phyloP scores from a whole-genome alignment of 306 rosid species.

The Quercus glauca region DNA sequence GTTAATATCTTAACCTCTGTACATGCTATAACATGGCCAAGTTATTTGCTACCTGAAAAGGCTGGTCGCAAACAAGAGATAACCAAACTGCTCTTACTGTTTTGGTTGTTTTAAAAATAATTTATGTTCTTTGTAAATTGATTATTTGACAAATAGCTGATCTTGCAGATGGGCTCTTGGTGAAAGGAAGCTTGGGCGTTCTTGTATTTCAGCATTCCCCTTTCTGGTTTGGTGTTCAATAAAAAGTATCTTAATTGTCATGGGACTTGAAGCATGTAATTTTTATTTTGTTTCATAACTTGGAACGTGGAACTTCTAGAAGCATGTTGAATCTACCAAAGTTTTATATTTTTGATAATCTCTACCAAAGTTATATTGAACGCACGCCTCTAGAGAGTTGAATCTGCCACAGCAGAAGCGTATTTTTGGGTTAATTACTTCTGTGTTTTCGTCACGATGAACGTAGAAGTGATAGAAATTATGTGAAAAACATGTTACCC shows the following conservation, averaged over 20 bases:
- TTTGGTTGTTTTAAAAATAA: not conserved
- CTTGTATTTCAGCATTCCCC: constrained; percentile 5
- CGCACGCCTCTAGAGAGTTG: too few species aligned
- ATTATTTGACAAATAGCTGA: constrained; percentile 10
- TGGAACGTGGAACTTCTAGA: not conserved
- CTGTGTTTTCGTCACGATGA: too few species aligned
- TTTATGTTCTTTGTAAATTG: constrained; percentile 10
- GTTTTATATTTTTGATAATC: too few species aligned
- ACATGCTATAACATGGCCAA: not conserved
- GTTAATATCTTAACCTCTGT: not conserved
- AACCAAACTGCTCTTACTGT: not conserved
- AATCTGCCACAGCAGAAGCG: too few species aligned
- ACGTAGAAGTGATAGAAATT: too few species aligned
- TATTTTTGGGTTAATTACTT: too few species aligned
- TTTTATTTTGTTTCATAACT: not conserved
- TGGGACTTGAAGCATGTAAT: constrained; percentile 19
- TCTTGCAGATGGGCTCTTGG: constrained; percentile 39
- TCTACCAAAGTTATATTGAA: too few species aligned
- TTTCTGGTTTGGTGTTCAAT: constrained; percentile 9
- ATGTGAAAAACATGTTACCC: too few species aligned
- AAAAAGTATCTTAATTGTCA: constrained; percentile 20
- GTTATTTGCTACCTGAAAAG: not conserved
- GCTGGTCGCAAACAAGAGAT: not conserved
- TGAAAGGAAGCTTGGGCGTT: constrained; percentile 17
- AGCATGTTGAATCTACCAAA: not conserved